These are phyloP conservation scores for Aschersonia sp. DNA, from an alignment of 2,329 filamentous ascomycete genomes.

Conservation along the genomic window DNA sequence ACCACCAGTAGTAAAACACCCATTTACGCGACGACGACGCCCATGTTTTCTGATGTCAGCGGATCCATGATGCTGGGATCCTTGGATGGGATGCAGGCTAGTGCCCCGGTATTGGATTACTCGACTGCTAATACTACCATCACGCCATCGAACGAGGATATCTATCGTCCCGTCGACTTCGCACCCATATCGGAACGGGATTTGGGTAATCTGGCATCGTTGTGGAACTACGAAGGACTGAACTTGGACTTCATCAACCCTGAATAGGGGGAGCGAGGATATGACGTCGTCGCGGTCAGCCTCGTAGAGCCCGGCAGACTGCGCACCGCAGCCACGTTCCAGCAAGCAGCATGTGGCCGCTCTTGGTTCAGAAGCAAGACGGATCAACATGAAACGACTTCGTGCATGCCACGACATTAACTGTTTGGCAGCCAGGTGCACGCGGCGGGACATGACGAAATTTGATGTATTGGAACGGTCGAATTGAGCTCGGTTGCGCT, in stretches of 20 bases:
- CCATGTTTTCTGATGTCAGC: neutral
- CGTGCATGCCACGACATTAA: no score
- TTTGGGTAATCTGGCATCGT: constrained; percentile 16
- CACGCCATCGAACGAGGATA: constrained; percentile 6
- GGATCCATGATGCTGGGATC: no score
- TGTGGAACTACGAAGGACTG: constrained; percentile 20
- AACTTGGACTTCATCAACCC: constrained; percentile 16
- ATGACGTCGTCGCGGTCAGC: neutral
- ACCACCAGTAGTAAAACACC: neutral
- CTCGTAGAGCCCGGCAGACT: no score
- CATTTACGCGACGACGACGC: neutral
- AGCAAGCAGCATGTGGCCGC: no score
- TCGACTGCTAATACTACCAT: neutral
- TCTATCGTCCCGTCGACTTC: constrained; percentile 8
- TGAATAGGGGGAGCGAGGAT: neutral
- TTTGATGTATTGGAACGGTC: no score
- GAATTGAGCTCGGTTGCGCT: no score
- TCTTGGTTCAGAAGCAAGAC: no score
- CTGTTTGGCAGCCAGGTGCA: no score
- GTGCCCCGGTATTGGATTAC: neutral
- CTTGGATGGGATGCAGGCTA: no score
- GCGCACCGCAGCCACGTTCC: no score
- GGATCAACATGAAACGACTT: no score
- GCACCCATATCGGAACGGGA: constrained; percentile 16
- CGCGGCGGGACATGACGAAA: no score